Evolutionary conservation across 257 asterid species (phyloP).

Genomic region (Penstemon barbatus): DNA sequence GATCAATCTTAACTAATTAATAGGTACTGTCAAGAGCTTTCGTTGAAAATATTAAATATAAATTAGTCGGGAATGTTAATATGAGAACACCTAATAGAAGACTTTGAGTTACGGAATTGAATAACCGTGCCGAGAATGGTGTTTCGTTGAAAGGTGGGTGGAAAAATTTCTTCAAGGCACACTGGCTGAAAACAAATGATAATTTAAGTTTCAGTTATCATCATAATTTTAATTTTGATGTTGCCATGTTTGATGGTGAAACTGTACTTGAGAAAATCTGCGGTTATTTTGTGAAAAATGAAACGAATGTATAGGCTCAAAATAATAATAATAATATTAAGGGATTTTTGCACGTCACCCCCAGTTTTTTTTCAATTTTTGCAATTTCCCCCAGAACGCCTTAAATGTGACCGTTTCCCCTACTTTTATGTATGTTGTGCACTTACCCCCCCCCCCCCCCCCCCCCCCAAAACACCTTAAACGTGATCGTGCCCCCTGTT

Average conservation of each 20-base stretch:
- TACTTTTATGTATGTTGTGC: too few relatives aligned
- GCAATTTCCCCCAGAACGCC: too few relatives aligned
- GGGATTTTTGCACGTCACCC: too few relatives aligned
- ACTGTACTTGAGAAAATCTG: too few relatives aligned
- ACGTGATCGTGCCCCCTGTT: too few relatives aligned
- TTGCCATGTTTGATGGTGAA: background rate
- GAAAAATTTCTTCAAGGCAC: background rate
- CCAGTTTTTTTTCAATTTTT: too few relatives aligned
- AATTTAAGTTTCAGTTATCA: background rate
- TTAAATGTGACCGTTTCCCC: too few relatives aligned
- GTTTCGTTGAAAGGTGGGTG: background rate
- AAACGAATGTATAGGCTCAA: too few relatives aligned
- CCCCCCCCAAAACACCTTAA: too few relatives aligned
- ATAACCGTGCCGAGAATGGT: background rate
- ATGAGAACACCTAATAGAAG: constrained; percentile 1
- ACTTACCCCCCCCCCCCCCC: too few relatives aligned
- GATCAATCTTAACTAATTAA: background rate
- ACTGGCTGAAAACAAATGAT: background rate
- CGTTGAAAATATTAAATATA: background rate
- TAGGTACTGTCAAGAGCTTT: constrained; percentile 2
- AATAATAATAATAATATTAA: too few relatives aligned
- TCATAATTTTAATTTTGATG: background rate
- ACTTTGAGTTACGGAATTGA: background rate
- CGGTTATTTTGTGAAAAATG: too few relatives aligned
- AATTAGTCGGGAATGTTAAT: background rate